phyloP scores from a whole-genome alignment of 345 rosid genomes.

The Acer campestre region DNA sequence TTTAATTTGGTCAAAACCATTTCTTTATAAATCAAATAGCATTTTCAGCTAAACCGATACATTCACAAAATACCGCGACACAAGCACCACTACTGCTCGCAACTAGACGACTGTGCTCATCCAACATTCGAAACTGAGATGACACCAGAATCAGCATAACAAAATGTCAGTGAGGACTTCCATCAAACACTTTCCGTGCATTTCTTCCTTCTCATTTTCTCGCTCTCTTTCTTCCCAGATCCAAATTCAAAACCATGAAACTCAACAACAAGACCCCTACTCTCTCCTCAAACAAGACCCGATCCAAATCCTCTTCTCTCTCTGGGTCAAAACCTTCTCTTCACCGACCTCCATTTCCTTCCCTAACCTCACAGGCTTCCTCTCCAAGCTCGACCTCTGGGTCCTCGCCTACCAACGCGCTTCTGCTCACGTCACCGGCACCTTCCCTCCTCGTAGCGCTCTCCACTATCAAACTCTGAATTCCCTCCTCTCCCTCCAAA shows the following conservation, averaged over 20 bases:
- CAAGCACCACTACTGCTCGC: not conserved
- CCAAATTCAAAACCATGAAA: slow-evolving; percentile 15
- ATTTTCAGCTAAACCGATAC: too few species aligned
- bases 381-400: slow-evolving; percentile 91
- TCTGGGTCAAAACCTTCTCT: slow-evolving; percentile 96
- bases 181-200: slow-evolving; percentile 65
- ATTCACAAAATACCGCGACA: not conserved
- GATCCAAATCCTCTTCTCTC: slow-evolving; percentile 65
- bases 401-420: slow-evolving; percentile 89
- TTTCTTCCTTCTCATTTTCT: not conserved
- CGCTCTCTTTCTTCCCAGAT: slow-evolving; percentile 36
- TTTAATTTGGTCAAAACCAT: too few species aligned
- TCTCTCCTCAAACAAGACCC: slow-evolving; percentile 85
- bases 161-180: slow-evolving; percentile 50
- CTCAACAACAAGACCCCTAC: slow-evolving; percentile 42
- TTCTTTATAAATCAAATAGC: too few species aligned
- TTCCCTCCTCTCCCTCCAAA: slow-evolving; percentile 74
- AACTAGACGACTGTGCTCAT: not conserved
- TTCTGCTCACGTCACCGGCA: slow-evolving; percentile 73
- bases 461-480: slow-evolving; percentile 62
- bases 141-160: not conserved
- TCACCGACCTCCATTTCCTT: slow-evolving; percentile 53
- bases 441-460: slow-evolving; percentile 90
- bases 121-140: not conserved
- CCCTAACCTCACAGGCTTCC: slow-evolving; percentile 80